Base-by-base conservation (phyloP, 345 rosid species). In the Anacardium occidentale region DNA sequence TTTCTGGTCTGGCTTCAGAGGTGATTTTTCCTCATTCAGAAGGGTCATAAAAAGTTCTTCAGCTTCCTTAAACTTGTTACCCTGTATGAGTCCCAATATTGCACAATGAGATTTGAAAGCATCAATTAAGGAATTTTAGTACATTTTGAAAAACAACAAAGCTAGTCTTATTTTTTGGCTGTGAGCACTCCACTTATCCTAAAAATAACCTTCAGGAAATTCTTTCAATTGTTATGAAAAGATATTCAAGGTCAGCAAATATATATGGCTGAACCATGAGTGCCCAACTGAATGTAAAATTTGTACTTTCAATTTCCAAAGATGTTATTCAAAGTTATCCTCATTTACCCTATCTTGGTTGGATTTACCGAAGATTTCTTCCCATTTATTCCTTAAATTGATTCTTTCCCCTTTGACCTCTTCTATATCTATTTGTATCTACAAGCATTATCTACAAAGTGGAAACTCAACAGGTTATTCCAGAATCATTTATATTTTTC, bases 1-100 rank as follows among this genome's bases (percentile, higher is more conserved):
- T 82, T 89, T 87, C 72, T 92, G 99, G 78, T 95, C 99, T 0
- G 97, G 98, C 70, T 85, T 88, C 76, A 95, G 29, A 10, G 88
- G 90, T 25, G 94, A 85, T 74, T 42, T 90, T 74, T 89, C 85
- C 75, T 72, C 85, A 74, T 88, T 80, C 82, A 91, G 77, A 76
- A 95, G 96, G 70, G 85, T 85, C 81, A 84, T 87, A 62, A 95
- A 95, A 75, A 92, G 80, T 77, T 88, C 90, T 78, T 89, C 91
- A 24, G 97, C 98, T 83, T 87, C 96, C 82, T 85, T 79, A 77
- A 89, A 95, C 84, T 89, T 90, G 83, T 87, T 86, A 62, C 87
- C 96, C 96, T 91, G 83, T 63, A 75, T 60, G 22, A 32, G 72
- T 12, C 26, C 67, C 70, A 52, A 29, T 25, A 12, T 74, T 24